A percentile compares a stretch with the other conserved stretches of the same genome.
Evolutionary conservation across 1,139 yeast genomes (phyloP).

Genomic region (Debaryomyces coudertii): DNA sequence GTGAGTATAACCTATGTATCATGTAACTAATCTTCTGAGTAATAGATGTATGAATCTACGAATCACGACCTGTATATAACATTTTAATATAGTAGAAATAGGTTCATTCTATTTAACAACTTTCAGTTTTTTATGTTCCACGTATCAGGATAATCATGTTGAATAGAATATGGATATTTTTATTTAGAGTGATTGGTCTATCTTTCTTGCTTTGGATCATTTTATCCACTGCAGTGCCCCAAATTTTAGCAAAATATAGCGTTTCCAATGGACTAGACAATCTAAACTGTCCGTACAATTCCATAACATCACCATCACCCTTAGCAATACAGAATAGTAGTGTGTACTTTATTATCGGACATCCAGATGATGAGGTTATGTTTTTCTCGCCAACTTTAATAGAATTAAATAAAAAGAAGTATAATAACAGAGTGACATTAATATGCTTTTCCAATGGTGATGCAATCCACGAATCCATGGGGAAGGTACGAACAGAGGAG

Average conservation of each 20-base stretch:
- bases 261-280: slow-evolving; percentile 27
- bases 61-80: not conserved
- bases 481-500: slow-evolving; percentile 62
- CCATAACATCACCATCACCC: slow-evolving; percentile 41
- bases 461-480: slow-evolving; percentile 65
- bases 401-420: slow-evolving; percentile 50
- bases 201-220: slow-evolving; percentile 44
- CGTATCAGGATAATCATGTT: slow-evolving; percentile 13
- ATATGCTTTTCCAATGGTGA: slow-evolving; percentile 82
- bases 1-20: too few relatives aligned
- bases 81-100: not conserved
- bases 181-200: slow-evolving; percentile 19
- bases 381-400: slow-evolving; percentile 84
- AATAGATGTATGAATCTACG: too few relatives aligned
- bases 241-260: slow-evolving; percentile 34
- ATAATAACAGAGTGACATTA: slow-evolving; percentile 56
- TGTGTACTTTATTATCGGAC: slow-evolving; percentile 73
- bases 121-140: not conserved
- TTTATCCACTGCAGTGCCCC: slow-evolving; percentile 46
- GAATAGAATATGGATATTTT: slow-evolving; percentile 19
- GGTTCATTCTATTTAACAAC: not conserved
- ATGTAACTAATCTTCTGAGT: too few relatives aligned
- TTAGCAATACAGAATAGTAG: slow-evolving; percentile 38
- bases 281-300: slow-evolving; percentile 38
- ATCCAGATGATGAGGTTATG: slow-evolving; percentile 99